phyloP scores from a whole-genome alignment of 73 alveolate species.

The Paramecium sonneborni region DNA sequence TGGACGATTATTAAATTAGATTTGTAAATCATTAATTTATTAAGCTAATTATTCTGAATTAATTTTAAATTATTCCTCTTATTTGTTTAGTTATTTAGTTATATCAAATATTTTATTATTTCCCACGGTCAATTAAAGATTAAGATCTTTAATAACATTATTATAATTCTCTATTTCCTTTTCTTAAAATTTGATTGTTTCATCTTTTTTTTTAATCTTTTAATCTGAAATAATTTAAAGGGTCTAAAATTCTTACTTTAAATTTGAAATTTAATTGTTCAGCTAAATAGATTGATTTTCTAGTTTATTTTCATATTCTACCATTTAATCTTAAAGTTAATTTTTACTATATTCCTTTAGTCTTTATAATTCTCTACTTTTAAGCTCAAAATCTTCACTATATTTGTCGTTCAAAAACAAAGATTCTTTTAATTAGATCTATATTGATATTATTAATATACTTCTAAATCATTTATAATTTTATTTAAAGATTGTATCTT shows the following conservation, averaged over 20 bases:
- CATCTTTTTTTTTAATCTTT: background rate
- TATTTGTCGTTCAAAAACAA: background rate
- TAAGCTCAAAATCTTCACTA: background rate
- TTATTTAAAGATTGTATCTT: background rate
- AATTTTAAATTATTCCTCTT: background rate
- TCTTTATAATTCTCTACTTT: background rate
- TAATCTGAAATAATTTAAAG: background rate
- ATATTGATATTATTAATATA: background rate
- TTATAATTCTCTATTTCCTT: background rate
- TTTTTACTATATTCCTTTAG: background rate
- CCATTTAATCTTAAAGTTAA: background rate
- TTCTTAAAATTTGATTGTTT: background rate
- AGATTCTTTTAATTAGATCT: constrained; percentile 10
- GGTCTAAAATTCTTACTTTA: background rate
- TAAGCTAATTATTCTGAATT: background rate
- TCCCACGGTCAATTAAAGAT: background rate
- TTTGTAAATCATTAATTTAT: background rate
- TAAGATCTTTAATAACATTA: background rate
- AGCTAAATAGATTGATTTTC: background rate
- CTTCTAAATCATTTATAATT: background rate
- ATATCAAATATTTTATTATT: background rate
- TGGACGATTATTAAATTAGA: background rate
- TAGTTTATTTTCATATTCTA: background rate
- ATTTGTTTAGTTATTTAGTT: background rate
- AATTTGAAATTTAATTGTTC: background rate